These are phyloP conservation scores for Solanum verrucosum DNA, from an alignment of 257 asterid species.

Conservation along the genomic window DNA sequence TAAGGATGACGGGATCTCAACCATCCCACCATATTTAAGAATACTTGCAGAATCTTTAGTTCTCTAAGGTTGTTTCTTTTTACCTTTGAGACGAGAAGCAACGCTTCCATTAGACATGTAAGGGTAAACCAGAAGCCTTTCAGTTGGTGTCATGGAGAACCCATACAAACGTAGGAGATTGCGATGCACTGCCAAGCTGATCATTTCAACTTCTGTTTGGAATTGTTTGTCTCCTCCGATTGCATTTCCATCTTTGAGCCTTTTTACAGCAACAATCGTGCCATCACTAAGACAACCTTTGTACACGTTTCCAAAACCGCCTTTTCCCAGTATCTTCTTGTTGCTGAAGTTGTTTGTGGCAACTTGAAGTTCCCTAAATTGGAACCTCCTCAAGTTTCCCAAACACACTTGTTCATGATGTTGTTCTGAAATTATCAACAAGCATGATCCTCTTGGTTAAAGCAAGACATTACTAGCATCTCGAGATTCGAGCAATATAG, in stretches of 20 bases:
- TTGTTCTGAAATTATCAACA: conserved; percentile 41
- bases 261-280: conserved; percentile 73
- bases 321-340: conserved; percentile 84
- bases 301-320: conserved; percentile 89
- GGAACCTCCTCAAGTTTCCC: conserved; percentile 80
- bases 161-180: conserved; percentile 81
- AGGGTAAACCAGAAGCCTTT: conserved; percentile 83
- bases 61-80: neutral
- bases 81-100: conserved; percentile 90
- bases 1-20: neutral
- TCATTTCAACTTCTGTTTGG: conserved; percentile 92
- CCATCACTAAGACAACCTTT: conserved; percentile 84
- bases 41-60: neutral
- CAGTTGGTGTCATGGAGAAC: conserved; percentile 60
- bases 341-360: conserved; percentile 87
- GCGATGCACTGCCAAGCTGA: conserved; percentile 89
- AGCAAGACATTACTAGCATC: neutral
- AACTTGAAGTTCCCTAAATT: conserved; percentile 62
- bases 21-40: neutral
- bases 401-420: conserved; percentile 55
- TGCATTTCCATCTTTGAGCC: conserved; percentile 73
- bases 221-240: conserved; percentile 78
- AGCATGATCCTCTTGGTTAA: neutral
- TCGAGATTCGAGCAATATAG: neutral
- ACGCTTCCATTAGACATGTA: conserved; percentile 97